phyloP scores from a whole-genome alignment of 139 green algal genomes.

The Tetradesmus obliquus region DNA sequence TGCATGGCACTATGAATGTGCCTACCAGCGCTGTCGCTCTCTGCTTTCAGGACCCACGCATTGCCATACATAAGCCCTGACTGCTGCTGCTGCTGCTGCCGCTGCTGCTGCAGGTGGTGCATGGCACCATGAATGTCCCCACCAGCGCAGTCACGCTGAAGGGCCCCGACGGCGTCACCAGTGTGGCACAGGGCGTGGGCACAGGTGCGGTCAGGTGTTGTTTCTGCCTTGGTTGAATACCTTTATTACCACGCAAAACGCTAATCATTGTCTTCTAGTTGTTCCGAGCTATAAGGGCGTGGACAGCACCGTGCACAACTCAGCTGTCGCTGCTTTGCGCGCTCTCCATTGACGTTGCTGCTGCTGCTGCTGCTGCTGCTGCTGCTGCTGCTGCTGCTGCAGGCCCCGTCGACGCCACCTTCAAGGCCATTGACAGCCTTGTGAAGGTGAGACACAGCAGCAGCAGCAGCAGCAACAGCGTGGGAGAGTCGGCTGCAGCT shows the following conservation, averaged over 20 bases:
- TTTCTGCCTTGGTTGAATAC: neutral
- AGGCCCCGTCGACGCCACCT: conserved; percentile 93
- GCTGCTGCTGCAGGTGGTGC: conserved; percentile 82
- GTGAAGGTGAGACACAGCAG: conserved; percentile 60
- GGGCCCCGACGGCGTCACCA: conserved; percentile 85
- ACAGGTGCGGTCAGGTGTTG: conserved; percentile 58
- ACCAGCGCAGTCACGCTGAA: conserved; percentile 94
- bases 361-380: neutral
- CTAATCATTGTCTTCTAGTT: neutral
- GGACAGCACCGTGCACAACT: neutral
- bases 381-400: neutral
- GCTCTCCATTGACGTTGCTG: neutral
- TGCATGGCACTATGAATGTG: neutral
- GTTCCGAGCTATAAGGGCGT: neutral
- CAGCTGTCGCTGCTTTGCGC: neutral
- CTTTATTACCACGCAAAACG: neutral
- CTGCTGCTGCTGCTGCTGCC: neutral
- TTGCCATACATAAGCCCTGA: too few relatives aligned
- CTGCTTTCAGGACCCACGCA: neutral
- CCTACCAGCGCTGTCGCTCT: neutral
- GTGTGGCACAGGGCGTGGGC: conserved; percentile 81
- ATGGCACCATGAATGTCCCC: conserved; percentile 93
- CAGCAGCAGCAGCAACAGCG: too few relatives aligned
- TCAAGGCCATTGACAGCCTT: conserved; percentile 92
- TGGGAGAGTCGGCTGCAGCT: too few relatives aligned